phyloP scores from a whole-genome alignment of 2,329 filamentous ascomycete species.

The Pyrenophora graminea region DNA sequence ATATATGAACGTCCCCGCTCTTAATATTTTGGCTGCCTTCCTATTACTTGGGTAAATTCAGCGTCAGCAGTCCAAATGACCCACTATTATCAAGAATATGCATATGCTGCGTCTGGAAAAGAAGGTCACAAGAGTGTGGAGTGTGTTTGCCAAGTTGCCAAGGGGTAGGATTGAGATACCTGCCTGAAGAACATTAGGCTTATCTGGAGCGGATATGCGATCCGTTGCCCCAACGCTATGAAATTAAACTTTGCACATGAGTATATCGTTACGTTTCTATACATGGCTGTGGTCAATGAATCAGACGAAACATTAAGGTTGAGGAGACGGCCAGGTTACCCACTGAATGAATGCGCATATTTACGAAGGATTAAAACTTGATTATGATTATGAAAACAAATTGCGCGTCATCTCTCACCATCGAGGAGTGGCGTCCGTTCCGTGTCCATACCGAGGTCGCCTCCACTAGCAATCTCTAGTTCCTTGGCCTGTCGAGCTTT shows the following conservation, averaged over 20 bases:
- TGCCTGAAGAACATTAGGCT: constrained; percentile 31
- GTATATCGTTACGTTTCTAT: too few species aligned
- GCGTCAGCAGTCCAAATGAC: constrained; percentile 14
- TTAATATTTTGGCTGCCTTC: background rate
- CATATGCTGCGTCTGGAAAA: constrained; percentile 33
- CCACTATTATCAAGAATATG: constrained; percentile 30
- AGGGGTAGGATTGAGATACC: constrained; percentile 33
- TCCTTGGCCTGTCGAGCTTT: constrained; percentile 17
- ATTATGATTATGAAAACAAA: too few species aligned
- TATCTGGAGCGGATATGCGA: constrained; percentile 24
- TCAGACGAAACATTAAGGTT: too few species aligned
- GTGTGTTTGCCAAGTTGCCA: constrained; percentile 28
- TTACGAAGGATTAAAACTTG: too few species aligned
- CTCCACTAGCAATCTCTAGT: constrained; percentile 1
- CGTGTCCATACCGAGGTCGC: background rate
- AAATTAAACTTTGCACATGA: too few species aligned
- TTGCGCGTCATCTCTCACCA: background rate
- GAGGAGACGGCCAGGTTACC: too few species aligned
- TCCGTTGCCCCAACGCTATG: constrained; percentile 1
- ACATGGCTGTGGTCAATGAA: too few species aligned
- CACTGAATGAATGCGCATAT: too few species aligned
- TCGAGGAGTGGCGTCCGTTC: constrained; percentile 10
- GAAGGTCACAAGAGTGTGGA: constrained; percentile 40
- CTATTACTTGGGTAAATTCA: constrained; percentile 15
- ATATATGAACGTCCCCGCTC: constrained; percentile 20